Conservation (phyloP, 2,329 filamentous ascomycete genomes). For the Nothophaeocryptopus gaeumannii region DNA sequence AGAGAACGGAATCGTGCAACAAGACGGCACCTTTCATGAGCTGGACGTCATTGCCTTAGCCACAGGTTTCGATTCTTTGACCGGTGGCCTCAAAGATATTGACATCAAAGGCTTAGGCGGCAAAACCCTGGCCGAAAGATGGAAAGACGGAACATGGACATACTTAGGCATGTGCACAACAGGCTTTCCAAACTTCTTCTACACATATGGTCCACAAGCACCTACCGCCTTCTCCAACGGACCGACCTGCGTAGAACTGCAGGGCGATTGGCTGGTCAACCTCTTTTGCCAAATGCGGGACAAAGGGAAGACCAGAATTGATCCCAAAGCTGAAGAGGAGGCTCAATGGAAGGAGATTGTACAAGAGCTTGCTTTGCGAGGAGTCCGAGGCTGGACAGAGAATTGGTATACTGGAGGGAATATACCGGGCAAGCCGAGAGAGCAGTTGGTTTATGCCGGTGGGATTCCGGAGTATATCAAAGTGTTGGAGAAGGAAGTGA, state of each 20-base stretch:
- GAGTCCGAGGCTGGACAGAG: constrained; percentile 28
- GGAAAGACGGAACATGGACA: constrained; percentile 34
- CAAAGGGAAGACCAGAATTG: constrained; percentile 21
- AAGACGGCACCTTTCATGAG: constrained; percentile 37
- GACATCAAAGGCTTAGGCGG: constrained; percentile 39
- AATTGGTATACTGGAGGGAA: constrained; percentile 40
- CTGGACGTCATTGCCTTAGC: constrained; percentile 43
- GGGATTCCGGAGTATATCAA: constrained; percentile 6
- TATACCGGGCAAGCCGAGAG: constrained; percentile 44
- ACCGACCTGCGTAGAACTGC: constrained; percentile 37
- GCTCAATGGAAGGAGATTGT: constrained; percentile 25
- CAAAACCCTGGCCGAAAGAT: constrained; percentile 16
- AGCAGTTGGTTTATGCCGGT: constrained; percentile 25
- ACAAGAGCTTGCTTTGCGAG: constrained; percentile 44
- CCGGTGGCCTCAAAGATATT: constrained; percentile 34
- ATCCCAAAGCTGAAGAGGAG: constrained; percentile 30
- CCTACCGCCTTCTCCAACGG: constrained; percentile 44
- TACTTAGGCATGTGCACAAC: constrained; percentile 35
- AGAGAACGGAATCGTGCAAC: constrained; percentile 37
- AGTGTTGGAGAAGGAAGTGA: no score
- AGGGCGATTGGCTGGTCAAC: constrained; percentile 35
- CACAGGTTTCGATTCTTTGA: constrained; percentile 42
- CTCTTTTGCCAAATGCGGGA: constrained; percentile 19
- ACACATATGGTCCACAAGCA: constrained; percentile 39
- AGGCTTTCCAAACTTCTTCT: constrained; percentile 38